Evolutionary conservation across 2,329 filamentous ascomycete genomes (phyloP), one percentile per base, ranked within the genome.

Genomic region (Fusarium heterosporum): DNA sequence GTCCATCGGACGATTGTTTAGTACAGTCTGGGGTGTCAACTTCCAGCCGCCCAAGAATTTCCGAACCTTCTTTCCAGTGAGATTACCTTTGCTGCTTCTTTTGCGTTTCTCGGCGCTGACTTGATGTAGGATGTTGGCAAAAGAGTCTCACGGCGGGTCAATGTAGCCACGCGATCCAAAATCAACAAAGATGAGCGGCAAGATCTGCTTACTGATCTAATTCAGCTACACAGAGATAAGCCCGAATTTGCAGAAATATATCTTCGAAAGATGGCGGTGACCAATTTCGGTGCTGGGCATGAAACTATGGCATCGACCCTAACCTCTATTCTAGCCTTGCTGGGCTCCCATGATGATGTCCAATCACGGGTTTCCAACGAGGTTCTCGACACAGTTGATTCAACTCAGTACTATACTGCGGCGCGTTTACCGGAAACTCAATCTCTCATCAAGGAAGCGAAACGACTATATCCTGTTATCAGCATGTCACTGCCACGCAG

Each of bases 221-320:
- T 86, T 14, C 74, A 77, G 25, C 74, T 86, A 1, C 81, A 85
- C 68, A 73, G 75, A 14, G 74, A 78, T 6, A 81, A 78, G 19
- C 79, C 82, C 1, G 79, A 79, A 8, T 85, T 86, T 58, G 81
- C 71, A 1, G 79, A 83, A 26, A 73, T 68, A 0, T 85, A 86
- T 51, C 77, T 86, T 11, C 80, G 81, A 4, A 82, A 84, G 28
- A 82, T 86, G 77, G 83, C 82, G 4, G 77, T 85, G 4, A 85
- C 84, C 3, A 86, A 86, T 63, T 86, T 86, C 65, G 84, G 84
- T 12, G 84, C 84, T 2, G 84, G 84, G 0, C 84, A 86, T 59
- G 84, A 86, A 67, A 86, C 84, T 1, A 79, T 85, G 76, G 83
- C 82, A 12, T 84, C 84, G 1, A 84, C 84, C 0, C 69, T 86